Base-by-base conservation (phyloP, 2,329 filamentous ascomycete species). In the Akanthomyces muscarius region DNA sequence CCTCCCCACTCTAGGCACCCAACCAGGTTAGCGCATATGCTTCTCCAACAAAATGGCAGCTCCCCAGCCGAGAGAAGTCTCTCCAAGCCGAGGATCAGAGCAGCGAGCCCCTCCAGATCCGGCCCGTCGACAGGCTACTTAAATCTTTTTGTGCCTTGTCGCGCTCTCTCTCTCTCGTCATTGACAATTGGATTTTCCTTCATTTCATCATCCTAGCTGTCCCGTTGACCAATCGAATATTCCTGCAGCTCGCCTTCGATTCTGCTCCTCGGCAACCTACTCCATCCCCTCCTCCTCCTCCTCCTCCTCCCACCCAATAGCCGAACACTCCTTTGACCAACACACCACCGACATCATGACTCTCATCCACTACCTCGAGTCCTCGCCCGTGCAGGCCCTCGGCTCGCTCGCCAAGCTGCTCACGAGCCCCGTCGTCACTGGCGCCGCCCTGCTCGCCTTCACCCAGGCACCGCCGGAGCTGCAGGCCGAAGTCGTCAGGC, bases 371-470 rank as follows among this genome's bases (percentile, higher is more conserved):
- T 36, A 64, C 30, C n/a, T 65, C 38, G 65, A 68, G 21, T 68
- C 67, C 4, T 23, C 60, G 53, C 66, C 66, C 11, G 28, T 65
- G 30, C 62, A 64, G 36, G 64, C 45, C 10, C 44, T 68, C 33
- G 38, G 21, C 28, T 25, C 53, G n/a, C 47, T 63, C 38, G 61
- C 61, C 33, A 42, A 53, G 25, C 44, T 47, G 11, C 41, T 68
- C n/a, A 56, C 64, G 33, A 65, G 64, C 4, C 67, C 67, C 0
- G 41, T 63, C 38, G 28, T 68, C 30, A 67, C 67, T 1, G 67
- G 67, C 28, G 61, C 65, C 7, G 64, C 67, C 1, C 63, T 68
- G 7, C 45, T 66, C 11, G 63, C 65, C 11, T 58, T 68, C 3
- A 18, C 54, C 16, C 59, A 45, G 13, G 59, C 65, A 0, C 65